Evolutionary conservation across 2,329 filamentous ascomycete species (phyloP), one percentile per base, ranked within the genome.

Genomic region (Biscogniauxia mediterranea): DNA sequence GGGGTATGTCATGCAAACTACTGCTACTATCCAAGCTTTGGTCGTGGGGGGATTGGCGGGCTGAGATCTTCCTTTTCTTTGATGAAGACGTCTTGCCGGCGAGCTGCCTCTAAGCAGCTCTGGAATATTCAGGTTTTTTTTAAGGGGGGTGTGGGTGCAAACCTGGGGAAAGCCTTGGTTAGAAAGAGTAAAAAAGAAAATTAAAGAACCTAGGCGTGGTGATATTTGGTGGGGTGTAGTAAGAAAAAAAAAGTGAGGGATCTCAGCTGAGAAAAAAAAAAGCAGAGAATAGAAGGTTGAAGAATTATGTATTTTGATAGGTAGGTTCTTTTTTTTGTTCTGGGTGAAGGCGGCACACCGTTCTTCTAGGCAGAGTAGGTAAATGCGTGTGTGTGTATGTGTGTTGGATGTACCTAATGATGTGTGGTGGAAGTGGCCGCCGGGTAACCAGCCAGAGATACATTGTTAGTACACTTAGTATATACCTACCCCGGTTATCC

Each of bases 1-100:
- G 73, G 66, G 80, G 78, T 61, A 76, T 77, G 67, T 85, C 81
- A 62, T 79, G 75, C 52, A 74, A 74, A 68, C 61, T 65, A 54
- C 65, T 57, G 55, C 38, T 46, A 46, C 5, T 67, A 55, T 71
- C 68, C 59, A 70, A 66, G 57, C 75, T 75, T 64, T 76, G 72
- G 73, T 82, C 78, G 73, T 75, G 74, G 68, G 76, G 74, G 65
- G 76, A 74, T 73, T 76, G 79, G 69, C 80, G 82, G 72, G 77
- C 64, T 61, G 79, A 80, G 71, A 89, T 83, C 83, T 85, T 89
- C 82, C 86, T 83, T 86, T 89, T 89, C 85, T 89, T 89, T 83
- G 79, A 82, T 80, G 85, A 88, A 86, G 86, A 88, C 86, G 86
- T 89, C 77, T 83, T 89, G 86, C 84, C 81, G 76, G 82, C 78